These are phyloP conservation scores for Funneliformis geosporum DNA, from an alignment of 192 early-diverging fungal genomes.

Conservation along the genomic window DNA sequence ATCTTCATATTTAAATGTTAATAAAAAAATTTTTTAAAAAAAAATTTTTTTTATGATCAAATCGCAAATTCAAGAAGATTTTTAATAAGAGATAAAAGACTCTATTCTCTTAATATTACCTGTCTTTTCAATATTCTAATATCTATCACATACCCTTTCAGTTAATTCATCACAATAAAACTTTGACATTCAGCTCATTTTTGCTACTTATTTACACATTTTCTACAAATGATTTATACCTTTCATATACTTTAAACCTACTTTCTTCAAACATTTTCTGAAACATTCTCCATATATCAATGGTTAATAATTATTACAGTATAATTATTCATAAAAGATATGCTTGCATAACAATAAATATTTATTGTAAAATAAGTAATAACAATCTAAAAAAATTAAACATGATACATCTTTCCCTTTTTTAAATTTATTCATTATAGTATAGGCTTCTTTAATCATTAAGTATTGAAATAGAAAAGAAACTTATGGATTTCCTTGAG, in stretches of 20 bases:
- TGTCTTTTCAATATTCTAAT: too few relatives aligned
- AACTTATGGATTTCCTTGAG: background rate
- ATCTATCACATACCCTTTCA: too few relatives aligned
- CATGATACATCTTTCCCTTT: background rate
- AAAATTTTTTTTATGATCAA: too few relatives aligned
- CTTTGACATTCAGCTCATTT: too few relatives aligned
- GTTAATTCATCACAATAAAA: too few relatives aligned
- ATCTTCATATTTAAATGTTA: too few relatives aligned
- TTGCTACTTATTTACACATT: too few relatives aligned
- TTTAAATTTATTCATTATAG: background rate
- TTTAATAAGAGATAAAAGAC: too few relatives aligned
- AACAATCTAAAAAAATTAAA: background rate
- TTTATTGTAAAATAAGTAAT: background rate
- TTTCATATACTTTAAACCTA: background rate
- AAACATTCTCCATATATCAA: background rate
- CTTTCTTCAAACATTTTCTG: background rate
- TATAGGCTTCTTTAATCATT: background rate
- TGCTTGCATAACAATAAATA: background rate
- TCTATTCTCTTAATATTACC: too few relatives aligned
- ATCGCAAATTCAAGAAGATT: too few relatives aligned
- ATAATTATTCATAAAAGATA: background rate
- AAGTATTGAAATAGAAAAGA: background rate
- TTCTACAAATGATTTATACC: background rate
- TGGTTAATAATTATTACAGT: background rate
- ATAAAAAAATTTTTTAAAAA: too few relatives aligned